Conservation (phyloP, 1,284 basidiomycete genomes). For the Veloboletus limbatus region DNA sequence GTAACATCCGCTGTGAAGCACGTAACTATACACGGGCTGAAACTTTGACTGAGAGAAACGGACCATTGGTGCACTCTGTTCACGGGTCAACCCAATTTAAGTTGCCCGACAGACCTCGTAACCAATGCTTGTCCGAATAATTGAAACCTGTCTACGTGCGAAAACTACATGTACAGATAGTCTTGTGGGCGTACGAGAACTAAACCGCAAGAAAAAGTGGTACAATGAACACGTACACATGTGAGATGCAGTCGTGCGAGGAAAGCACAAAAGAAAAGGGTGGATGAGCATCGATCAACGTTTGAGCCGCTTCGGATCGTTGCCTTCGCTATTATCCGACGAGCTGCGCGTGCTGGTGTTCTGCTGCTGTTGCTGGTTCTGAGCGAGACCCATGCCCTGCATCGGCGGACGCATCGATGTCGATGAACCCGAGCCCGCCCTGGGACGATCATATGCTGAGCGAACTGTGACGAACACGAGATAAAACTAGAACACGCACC, state of each 20-base stretch:
- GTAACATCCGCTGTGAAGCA: too few species aligned
- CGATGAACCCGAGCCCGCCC: conserved; percentile 11
- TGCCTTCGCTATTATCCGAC: conserved; percentile 42
- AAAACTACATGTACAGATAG: background rate
- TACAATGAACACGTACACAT: too few species aligned
- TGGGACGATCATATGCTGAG: conserved; percentile 7
- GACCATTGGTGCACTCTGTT: too few species aligned
- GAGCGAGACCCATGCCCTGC: conserved; percentile 48
- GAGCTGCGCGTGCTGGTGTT: conserved; percentile 27
- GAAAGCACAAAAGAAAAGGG: too few species aligned
- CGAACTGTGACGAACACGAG: background rate
- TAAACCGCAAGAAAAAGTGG: background rate
- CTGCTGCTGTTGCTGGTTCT: conserved; percentile 28
- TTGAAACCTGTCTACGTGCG: too few species aligned
- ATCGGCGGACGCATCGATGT: conserved; percentile 20
- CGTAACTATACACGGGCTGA: too few species aligned
- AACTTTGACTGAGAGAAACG: too few species aligned
- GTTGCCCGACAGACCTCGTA: too few species aligned
- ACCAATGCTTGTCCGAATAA: too few species aligned
- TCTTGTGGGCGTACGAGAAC: too few species aligned
- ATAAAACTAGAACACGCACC: conserved; percentile 33
- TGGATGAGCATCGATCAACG: conserved; percentile 30
- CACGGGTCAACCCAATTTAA: too few species aligned
- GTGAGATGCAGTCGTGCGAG: background rate
- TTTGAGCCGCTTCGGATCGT: conserved; percentile 48